Evolutionary conservation across 2,329 filamentous ascomycete species (phyloP).

Genomic region (Lithohypha guttulata): DNA sequence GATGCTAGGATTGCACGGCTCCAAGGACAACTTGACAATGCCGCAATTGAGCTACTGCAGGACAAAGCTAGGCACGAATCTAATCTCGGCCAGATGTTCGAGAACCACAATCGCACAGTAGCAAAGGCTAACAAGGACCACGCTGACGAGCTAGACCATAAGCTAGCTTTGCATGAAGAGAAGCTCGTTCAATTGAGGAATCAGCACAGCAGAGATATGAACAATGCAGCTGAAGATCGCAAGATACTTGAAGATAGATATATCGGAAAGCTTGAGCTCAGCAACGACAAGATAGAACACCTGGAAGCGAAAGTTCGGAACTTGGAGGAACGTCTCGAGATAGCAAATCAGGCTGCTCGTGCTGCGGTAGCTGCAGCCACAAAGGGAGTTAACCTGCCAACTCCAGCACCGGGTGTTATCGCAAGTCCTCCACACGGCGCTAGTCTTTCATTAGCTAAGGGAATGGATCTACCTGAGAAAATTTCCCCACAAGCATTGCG

Average conservation of each 20-base stretch:
- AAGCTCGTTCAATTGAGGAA: conserved; percentile 64
- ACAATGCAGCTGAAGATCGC: conserved; percentile 67
- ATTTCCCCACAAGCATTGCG: conserved; percentile 89
- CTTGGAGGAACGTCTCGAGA: conserved; percentile 81
- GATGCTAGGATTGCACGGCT: conserved; percentile 66
- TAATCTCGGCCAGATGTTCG: conserved; percentile 69
- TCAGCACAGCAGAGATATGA: conserved; percentile 63
- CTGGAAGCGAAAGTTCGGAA: conserved; percentile 75
- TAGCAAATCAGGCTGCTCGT: conserved; percentile 75
- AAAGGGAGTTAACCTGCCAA: conserved; percentile 31
- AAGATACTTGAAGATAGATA: conserved; percentile 70
- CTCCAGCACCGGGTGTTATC: conserved; percentile 25
- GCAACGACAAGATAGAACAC: conserved; percentile 73
- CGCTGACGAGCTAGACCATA: conserved; percentile 3
- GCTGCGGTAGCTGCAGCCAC: conserved; percentile 68
- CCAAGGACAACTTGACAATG: conserved; percentile 64
- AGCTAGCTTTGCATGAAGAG: conserved; percentile 53
- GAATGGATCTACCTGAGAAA: conserved; percentile 58
- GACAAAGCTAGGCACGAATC: conserved; percentile 72
- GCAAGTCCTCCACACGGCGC: conserved; percentile 31
- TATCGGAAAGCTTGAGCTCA: conserved; percentile 68
- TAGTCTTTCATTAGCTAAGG: conserved; percentile 29
- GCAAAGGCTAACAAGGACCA: conserved; percentile 43
- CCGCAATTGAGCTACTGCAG: conserved; percentile 69
- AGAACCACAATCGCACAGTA: conserved; percentile 52